Evolutionary conservation across 495 filamentous ascomycete genomes (phyloP), one percentile per base, ranked within the genome.

Genomic region (Neurospora terricola): DNA sequence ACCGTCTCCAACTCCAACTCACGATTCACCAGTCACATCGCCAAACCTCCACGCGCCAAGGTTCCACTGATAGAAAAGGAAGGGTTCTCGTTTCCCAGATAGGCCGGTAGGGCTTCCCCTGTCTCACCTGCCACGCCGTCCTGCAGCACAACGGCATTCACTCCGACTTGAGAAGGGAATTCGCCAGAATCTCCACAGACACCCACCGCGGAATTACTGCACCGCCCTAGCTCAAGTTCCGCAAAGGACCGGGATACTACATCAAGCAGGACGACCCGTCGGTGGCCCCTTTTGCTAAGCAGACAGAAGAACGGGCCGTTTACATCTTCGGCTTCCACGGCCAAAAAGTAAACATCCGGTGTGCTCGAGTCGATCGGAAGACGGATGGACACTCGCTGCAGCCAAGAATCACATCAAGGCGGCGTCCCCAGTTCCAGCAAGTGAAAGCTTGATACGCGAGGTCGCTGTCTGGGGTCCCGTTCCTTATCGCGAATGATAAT

Each of bases 301-400:
- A 8, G 12, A 9, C 54, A 66, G 54, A 34, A 34, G 54, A 66
- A 66, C 54, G 54, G 54, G 12, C 54, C 54, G 54, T 36, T 71
- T 62, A 34, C 43, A 54, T 68, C 18, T 42, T 72, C 69, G 75
- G 73, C 69, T 69, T 66, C 45, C 11, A 69, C 39, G 71, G 73
- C n/a, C 38, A 34, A 42, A 71, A 76, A 18, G 70, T n/a, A 36
- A 75, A 42, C 73, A 76, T 69, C 27, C 54, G 27, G 54, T 36
- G 54, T 62, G 27, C 54, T 34, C 27, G 54, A 66, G 54, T 66
- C 54, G 54, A 62, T 30, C 54, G 23, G 27, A 62, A 62, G 54
- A 66, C 54, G 27, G 54, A 66, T 66, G 54, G 54, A 66, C 54
- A 66, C 14, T 66, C 27, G 48, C 54, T 66, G 54, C 54, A 34